A percentile compares a stretch with the other conserved stretches of the same genome.
These are phyloP conservation scores for Viola odorata DNA, from an alignment of 345 rosid genomes.

Conservation along the genomic window DNA sequence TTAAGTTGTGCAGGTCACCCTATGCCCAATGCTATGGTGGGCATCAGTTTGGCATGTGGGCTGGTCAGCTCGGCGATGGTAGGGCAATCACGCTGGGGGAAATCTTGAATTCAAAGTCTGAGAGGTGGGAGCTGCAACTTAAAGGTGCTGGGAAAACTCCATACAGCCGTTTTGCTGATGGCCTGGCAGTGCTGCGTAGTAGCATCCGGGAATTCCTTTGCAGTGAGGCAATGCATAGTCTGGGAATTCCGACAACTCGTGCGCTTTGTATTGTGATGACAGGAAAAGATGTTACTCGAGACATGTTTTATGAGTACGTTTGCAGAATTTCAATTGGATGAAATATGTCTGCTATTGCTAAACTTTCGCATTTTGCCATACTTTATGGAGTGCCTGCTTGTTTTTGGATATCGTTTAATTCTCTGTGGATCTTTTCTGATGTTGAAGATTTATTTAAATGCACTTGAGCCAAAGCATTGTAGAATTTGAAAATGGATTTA, in stretches of 20 bases:
- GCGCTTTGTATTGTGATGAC: constrained; percentile 91
- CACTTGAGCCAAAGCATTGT: not conserved
- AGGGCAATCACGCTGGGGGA: constrained; percentile 94
- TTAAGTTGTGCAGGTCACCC: constrained; percentile 44
- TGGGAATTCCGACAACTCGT: constrained; percentile 96
- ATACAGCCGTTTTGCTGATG: constrained; percentile 96
- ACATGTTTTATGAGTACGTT: constrained; percentile 98
- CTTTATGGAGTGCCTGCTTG: not conserved
- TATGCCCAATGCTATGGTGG: constrained; percentile 98
- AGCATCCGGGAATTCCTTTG: constrained; percentile 95
- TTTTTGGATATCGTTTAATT: not conserved
- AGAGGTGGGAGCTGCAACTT: constrained; percentile 98
- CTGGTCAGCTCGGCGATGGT: constrained; percentile 99
- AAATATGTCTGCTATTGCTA: not conserved
- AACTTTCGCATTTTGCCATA: not conserved
- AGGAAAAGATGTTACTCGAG: constrained; percentile 85
- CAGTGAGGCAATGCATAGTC: constrained; percentile 84
- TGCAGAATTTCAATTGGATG: not conserved
- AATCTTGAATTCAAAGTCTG: constrained; percentile 64
- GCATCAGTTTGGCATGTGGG: constrained; percentile 98
- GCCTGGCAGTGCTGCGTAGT: constrained; percentile 93
- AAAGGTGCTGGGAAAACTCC: constrained; percentile 98
- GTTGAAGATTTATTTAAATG: not conserved
- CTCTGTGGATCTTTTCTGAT: not conserved
- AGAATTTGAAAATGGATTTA: not conserved